Evolutionary conservation across 805 yeast species (phyloP), one percentile per base, ranked within the genome.

Genomic region (Candida insectorum): DNA sequence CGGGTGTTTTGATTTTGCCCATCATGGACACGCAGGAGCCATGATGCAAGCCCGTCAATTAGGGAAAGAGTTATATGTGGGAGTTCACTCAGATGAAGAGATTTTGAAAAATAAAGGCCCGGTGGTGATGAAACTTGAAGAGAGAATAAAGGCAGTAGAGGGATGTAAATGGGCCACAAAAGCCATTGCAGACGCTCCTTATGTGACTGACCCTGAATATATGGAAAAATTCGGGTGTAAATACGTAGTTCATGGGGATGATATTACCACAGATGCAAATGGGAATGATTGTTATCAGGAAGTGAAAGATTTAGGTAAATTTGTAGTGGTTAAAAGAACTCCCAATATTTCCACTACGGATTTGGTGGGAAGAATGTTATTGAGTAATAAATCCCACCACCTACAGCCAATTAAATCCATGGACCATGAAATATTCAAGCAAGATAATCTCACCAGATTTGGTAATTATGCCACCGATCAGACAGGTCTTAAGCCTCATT

Each of bases 181-280:
- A 27, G 77, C 83, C 0, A 73, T 91, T 12, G 72, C 79, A 2
- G 66, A 73, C 42, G 97, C 97, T 0, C 98, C 98, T 2, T 93
- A 93, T 53, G 97, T 91, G 10, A 93, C 98, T 0, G 84, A 79
- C 43, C 94, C 95, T 1, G 64, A 62, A 26, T 82, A 86, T 33
- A 74, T 88, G 86, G 87, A 84, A 47, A 45, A 66, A 16, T 76
- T 76, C 51, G 75, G 74, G 5, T 93, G 98, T 63, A 61, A 77
- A 51, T 93, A 80, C 55, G 98, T 93, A n/a, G 96, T 93, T 8
- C 98, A 93, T 58, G 98, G 98, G 5, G 98, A 93, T 59, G 98
- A 93, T 54, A 87, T 93, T 45, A 93, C 97, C 16, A 85, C 97
- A 2, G 97, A 93, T 59, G 96, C 96, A 11, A 73, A 86, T 51